Percentiles rank a stretch among this genome's conserved stretches.
These are phyloP conservation scores for Penicillium cosmopolitanum DNA, from an alignment of 495 filamentous ascomycete genomes.

Conservation along the genomic window DNA sequence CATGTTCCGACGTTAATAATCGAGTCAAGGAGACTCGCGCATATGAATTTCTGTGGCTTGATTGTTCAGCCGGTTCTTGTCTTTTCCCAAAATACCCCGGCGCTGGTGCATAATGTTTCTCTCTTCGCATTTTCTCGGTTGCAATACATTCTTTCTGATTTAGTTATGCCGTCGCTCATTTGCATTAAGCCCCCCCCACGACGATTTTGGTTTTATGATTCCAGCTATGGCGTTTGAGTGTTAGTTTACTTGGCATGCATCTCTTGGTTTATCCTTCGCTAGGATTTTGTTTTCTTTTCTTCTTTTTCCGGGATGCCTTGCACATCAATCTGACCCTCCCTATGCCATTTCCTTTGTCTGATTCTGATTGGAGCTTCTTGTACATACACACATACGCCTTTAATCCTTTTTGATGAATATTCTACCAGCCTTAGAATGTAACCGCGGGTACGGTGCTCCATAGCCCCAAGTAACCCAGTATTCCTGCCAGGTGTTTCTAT, in stretches of 20 bases:
- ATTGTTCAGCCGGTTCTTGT: slow-evolving; percentile 24
- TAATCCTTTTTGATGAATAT: not conserved
- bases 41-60: slow-evolving; percentile 23
- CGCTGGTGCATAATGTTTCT: slow-evolving; percentile 26
- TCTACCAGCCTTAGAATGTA: too few species aligned
- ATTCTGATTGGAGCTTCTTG: not conserved
- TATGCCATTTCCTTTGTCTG: slow-evolving; percentile 7
- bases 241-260: slow-evolving; percentile 4
- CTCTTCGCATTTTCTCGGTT: slow-evolving; percentile 16
- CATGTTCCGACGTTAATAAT: slow-evolving; percentile 38
- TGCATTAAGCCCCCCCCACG: slow-evolving; percentile 19
- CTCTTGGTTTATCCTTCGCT: not conserved
- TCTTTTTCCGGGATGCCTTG: slow-evolving; percentile 2
- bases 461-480: too few species aligned
- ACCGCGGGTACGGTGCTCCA: too few species aligned
- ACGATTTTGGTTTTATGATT: slow-evolving; percentile 11
- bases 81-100: slow-evolving; percentile 32
- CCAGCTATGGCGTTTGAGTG: slow-evolving; percentile 17
- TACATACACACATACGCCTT: slow-evolving; percentile 1
- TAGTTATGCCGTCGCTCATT: slow-evolving; percentile 9
- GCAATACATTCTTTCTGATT: not conserved
- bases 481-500: too few species aligned
- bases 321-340: slow-evolving; percentile 6
- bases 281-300: not conserved
- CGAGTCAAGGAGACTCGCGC: slow-evolving; percentile 13